Percentiles rank a stretch among this genome's conserved stretches.
Conservation (phyloP, 306 rosid genomes). For the Lathyrus aphaca region DNA sequence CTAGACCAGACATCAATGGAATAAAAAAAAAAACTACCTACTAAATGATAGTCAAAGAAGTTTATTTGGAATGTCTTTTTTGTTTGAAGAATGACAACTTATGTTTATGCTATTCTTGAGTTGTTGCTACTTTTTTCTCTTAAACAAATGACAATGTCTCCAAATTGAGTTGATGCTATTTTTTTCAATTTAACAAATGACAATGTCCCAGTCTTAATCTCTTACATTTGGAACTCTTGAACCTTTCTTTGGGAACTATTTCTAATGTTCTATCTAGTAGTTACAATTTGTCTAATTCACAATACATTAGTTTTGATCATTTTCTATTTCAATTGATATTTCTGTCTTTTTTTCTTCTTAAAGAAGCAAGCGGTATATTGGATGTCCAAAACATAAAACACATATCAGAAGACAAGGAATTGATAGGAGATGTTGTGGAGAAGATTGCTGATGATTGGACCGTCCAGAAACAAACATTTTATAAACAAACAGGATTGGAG, state of each 20-base stretch:
- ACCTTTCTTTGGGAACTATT: background rate
- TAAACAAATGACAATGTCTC: background rate
- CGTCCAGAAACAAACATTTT: conserved; percentile 54
- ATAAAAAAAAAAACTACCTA: background rate
- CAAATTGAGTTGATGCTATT: background rate
- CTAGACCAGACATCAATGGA: background rate
- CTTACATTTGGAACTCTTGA: background rate
- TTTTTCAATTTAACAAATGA: background rate
- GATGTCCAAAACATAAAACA: conserved; percentile 63
- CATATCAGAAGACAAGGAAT: conserved; percentile 53
- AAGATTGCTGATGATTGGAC: conserved; percentile 63
- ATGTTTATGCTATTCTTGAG: background rate
- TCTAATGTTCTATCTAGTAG: background rate
- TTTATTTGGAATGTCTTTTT: background rate
- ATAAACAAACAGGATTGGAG: conserved; percentile 55
- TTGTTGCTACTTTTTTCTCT: conserved; percentile 11
- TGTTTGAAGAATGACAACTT: conserved; percentile 1
- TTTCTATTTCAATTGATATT: conserved; percentile 14
- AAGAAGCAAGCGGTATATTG: conserved; percentile 63
- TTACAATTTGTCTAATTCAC: conserved; percentile 14
- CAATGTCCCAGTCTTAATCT: background rate
- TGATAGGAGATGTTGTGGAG: conserved; percentile 60
- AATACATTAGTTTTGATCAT: conserved; percentile 20
- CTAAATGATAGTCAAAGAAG: background rate
- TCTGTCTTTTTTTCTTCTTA: conserved; percentile 23